Conservation (phyloP, 139 green algal genomes). For the Coccomyxa sp. region DNA sequence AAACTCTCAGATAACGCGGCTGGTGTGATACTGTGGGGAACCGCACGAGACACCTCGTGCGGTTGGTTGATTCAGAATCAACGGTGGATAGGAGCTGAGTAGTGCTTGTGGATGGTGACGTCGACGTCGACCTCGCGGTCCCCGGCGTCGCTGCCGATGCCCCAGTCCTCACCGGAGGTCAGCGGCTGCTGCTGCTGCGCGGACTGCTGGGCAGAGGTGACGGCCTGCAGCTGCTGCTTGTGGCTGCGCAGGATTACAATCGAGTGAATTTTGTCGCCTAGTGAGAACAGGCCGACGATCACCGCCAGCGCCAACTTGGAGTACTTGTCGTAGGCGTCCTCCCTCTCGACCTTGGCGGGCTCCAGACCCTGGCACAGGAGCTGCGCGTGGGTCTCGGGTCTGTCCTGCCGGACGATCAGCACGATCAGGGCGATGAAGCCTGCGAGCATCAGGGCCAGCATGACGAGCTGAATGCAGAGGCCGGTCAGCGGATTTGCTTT, state of each 20-base stretch:
- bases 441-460: neutral
- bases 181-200: neutral
- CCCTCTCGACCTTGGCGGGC: neutral
- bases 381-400: neutral
- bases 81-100: neutral
- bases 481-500: neutral
- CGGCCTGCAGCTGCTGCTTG: neutral
- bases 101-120: neutral
- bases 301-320: neutral
- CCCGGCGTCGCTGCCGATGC: neutral
- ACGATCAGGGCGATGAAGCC: neutral
- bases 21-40: neutral
- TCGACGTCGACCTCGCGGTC: neutral
- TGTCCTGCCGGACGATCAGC: neutral
- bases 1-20: neutral
- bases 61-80: neutral
- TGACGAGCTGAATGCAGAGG: neutral
- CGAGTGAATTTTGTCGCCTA: slow-evolving; percentile 1
- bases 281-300: neutral
- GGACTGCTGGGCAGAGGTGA: neutral
- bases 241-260: neutral
- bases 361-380: neutral
- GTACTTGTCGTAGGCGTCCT: neutral
- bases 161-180: neutral
- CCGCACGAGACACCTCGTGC: neutral